These are phyloP conservation scores for Xerocomus brunneocitrinus DNA, from an alignment of 768 basidiomycete genomes.

Conservation along the genomic window DNA sequence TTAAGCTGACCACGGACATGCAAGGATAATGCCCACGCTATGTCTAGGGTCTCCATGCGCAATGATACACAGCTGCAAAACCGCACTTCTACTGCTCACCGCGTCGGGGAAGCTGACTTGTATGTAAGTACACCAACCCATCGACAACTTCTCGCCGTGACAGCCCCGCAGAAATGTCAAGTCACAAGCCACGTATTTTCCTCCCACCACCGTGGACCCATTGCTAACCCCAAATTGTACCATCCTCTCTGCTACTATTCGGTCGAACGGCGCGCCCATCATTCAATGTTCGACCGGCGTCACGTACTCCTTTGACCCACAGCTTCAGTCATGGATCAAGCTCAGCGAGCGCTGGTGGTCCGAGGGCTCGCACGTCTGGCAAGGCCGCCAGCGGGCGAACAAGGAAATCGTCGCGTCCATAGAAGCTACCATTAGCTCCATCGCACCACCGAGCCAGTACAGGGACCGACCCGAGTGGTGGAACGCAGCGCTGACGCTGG, in stretches of 20 bases:
- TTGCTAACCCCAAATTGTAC: conserved; percentile 59
- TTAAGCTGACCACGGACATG: conserved; percentile 1
- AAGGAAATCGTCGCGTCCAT: conserved; percentile 54
- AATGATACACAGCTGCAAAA: conserved; percentile 61
- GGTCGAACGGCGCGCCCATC: conserved; percentile 77
- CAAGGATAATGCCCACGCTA: conserved; percentile 74
- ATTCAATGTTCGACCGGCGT: conserved; percentile 74
- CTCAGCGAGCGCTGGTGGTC: conserved; percentile 83
- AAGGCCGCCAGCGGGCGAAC: conserved; percentile 54
- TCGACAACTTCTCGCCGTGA: conserved; percentile 4
- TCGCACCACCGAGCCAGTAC: conserved; percentile 34
- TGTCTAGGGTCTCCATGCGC: conserved; percentile 67
- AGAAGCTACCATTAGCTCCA: conserved; percentile 50
- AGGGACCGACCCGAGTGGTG: conserved; percentile 71
- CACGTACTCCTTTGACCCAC: conserved; percentile 73
- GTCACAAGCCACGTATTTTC: conserved; percentile 57
- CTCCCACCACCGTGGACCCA: conserved; percentile 57
- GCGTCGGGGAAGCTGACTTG: conserved; percentile 65
- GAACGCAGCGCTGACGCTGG: conserved; percentile 76
- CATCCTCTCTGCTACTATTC: conserved; percentile 61
- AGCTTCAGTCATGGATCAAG: conserved; percentile 65
- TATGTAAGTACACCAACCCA: conserved; percentile 47
- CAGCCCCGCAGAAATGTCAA: conserved; percentile 66
- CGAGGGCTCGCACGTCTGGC: conserved; percentile 80
- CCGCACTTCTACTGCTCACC: conserved; percentile 69